Evolutionary conservation across 345 rosid genomes (phyloP).

Genomic region (Camelina sativa): DNA sequence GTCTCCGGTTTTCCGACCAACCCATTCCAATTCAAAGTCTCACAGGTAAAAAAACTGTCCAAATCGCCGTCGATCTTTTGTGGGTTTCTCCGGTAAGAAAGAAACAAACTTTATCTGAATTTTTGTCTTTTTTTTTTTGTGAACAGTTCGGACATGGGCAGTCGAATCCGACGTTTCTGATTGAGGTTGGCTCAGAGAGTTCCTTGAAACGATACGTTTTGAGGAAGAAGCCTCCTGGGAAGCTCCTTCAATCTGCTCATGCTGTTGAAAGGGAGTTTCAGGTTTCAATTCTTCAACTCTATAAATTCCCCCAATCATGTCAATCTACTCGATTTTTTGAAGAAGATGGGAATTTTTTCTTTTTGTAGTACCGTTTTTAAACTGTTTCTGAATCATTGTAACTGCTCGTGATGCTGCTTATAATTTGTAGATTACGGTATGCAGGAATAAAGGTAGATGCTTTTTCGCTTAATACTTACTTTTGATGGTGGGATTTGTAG

Average conservation of each 20-base stretch:
- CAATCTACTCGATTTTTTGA: background rate
- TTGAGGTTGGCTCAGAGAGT: constrained; percentile 60
- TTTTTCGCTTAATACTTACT: constrained; percentile 11
- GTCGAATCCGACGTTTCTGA: constrained; percentile 85
- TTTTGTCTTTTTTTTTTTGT: too few relatives aligned
- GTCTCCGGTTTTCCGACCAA: constrained; percentile 71
- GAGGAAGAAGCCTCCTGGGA: constrained; percentile 96
- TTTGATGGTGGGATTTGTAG: constrained; percentile 45
- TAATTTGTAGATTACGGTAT: background rate
- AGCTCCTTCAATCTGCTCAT: constrained; percentile 83
- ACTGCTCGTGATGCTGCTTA: constrained; percentile 2
- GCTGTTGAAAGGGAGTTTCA: constrained; percentile 91
- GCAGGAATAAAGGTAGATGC: constrained; percentile 19
- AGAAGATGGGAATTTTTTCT: background rate
- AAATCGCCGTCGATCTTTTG: background rate
- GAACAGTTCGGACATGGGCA: constrained; percentile 89
- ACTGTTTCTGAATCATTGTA: background rate
- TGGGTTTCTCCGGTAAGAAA: background rate
- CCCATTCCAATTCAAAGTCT: constrained; percentile 62
- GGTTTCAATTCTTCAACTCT: constrained; percentile 43
- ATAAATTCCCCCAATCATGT: background rate
- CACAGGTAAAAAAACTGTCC: constrained; percentile 51
- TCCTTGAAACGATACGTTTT: constrained; percentile 72
- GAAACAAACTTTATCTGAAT: constrained; percentile 1
- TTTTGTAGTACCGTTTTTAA: background rate